Evolutionary conservation across 176 grass and related monocot species (phyloP).

Genomic region (Bothriochloa decipiens): DNA sequence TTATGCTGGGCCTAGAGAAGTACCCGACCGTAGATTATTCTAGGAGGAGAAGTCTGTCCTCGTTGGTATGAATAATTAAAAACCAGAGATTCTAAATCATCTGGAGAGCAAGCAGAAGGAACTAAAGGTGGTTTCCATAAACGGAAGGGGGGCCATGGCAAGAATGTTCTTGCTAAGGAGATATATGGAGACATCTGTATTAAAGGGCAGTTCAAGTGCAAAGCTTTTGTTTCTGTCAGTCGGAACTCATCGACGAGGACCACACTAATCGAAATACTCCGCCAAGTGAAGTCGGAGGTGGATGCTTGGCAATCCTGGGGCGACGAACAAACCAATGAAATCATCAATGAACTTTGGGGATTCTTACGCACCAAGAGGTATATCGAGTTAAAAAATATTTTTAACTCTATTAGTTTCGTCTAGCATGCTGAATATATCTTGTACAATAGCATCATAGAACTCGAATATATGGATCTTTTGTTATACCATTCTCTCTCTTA

Average conservation of each 20-base stretch:
- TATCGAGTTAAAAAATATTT: not conserved
- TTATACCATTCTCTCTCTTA: not conserved
- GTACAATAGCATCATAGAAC: not conserved
- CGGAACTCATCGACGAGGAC: not conserved
- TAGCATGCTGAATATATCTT: not conserved
- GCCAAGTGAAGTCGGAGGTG: not conserved
- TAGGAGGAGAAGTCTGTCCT: not conserved
- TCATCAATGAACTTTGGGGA: not conserved
- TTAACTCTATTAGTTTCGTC: not conserved
- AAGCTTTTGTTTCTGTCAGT: constrained; percentile 9
- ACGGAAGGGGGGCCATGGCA: not conserved
- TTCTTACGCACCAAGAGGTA: constrained; percentile 1
- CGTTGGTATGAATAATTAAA: not conserved
- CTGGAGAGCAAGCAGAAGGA: not conserved
- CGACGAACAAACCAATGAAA: constrained; percentile 3
- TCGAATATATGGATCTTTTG: not conserved
- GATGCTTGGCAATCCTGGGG: not conserved
- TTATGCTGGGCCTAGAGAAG: not conserved
- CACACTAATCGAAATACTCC: not conserved
- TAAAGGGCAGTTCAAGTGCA: not conserved
- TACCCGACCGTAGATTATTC: not conserved
- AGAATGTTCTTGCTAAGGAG: constrained; percentile 21
- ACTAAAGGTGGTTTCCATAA: not conserved
- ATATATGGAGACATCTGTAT: not conserved
- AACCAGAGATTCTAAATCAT: not conserved